Percentiles rank a stretch among this genome's conserved stretches.
Evolutionary conservation across 352 stramenopile genomes (phyloP).

Genomic region (Phytopythium delawarense): DNA sequence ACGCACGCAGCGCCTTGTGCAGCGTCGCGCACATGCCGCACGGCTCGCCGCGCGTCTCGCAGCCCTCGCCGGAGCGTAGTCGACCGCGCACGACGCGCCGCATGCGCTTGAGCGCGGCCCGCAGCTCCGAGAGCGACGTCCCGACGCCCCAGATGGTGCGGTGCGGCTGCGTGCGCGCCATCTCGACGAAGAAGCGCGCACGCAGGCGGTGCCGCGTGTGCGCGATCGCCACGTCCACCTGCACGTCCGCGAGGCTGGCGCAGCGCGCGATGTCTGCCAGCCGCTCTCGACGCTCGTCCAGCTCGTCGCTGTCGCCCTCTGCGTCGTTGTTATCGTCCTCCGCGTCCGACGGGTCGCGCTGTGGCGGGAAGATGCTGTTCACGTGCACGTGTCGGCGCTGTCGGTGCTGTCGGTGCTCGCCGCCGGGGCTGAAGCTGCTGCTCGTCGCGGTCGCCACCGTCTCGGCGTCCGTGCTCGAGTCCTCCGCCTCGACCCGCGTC

Average conservation of each 20-base stretch:
- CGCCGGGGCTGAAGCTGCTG: not conserved
- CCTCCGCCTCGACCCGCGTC: not conserved
- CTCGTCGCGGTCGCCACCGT: not conserved
- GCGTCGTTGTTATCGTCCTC: not conserved
- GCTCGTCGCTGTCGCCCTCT: not conserved
- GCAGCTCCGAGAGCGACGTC: slow-evolving; percentile 35
- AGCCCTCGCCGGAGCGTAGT: slow-evolving; percentile 13
- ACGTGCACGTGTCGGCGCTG: not conserved
- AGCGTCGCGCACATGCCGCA: slow-evolving; percentile 47
- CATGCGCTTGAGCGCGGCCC: slow-evolving; percentile 32
- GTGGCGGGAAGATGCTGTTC: slow-evolving; percentile 1
- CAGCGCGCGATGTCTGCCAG: slow-evolving; percentile 57
- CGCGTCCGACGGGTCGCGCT: not conserved
- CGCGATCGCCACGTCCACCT: slow-evolving; percentile 39
- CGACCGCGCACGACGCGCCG: slow-evolving; percentile 32
- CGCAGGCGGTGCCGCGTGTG: slow-evolving; percentile 39
- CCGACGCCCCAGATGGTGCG: slow-evolving; percentile 32
- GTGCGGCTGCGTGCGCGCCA: slow-evolving; percentile 23
- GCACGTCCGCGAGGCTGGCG: slow-evolving; percentile 44
- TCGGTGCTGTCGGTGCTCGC: not conserved
- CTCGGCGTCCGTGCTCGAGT: not conserved
- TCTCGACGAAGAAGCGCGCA: slow-evolving; percentile 53
- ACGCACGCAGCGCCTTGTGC: slow-evolving; percentile 29
- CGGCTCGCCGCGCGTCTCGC: slow-evolving; percentile 14
- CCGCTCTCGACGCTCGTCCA: not conserved